Evolutionary conservation across 2,329 filamentous ascomycete species (phyloP).

Genomic region (Cucurbitaria berberidis): DNA sequence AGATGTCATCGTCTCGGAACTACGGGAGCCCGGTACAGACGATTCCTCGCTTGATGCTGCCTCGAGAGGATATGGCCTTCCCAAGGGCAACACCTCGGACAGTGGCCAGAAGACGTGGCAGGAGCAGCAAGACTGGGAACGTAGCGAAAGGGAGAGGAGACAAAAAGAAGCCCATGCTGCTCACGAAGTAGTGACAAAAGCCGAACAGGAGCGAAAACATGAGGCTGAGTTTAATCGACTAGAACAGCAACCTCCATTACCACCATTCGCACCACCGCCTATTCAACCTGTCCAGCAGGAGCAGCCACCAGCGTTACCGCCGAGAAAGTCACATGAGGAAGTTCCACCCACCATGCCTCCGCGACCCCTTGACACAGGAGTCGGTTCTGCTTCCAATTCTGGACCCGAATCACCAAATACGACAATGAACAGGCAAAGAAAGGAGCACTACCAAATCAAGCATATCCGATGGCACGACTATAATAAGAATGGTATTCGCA

Average conservation of each 20-base stretch:
- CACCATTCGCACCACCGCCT: constrained; percentile 9
- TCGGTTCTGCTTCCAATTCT: constrained; percentile 18
- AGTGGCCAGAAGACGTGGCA: constrained; percentile 32
- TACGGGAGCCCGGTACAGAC: constrained; percentile 39
- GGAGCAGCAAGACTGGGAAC: constrained; percentile 42
- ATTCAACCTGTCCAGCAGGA: constrained; percentile 19
- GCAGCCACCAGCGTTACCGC: constrained; percentile 41
- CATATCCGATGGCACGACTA: constrained; percentile 84
- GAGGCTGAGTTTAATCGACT: constrained; percentile 33
- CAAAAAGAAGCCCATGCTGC: constrained; percentile 29
- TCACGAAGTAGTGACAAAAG: constrained; percentile 20
- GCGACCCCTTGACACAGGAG: constrained; percentile 36
- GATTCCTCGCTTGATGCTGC: constrained; percentile 38
- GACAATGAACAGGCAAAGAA: constrained; percentile 54
- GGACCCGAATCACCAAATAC: constrained; percentile 50
- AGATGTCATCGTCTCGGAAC: constrained; percentile 31
- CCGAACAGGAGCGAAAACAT: constrained; percentile 33
- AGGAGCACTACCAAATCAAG: constrained; percentile 91
- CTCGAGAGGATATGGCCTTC: constrained; percentile 31
- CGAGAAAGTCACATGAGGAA: constrained; percentile 43
- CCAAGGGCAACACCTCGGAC: constrained; percentile 17
- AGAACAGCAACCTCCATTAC: constrained; percentile 22
- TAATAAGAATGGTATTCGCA: constrained; percentile 65
- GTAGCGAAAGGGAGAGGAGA: constrained; percentile 29
- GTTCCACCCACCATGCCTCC: constrained; percentile 42